phyloP scores from a whole-genome alignment of 2,329 filamentous ascomycete species.

The Phaeosphaeria sp. region DNA sequence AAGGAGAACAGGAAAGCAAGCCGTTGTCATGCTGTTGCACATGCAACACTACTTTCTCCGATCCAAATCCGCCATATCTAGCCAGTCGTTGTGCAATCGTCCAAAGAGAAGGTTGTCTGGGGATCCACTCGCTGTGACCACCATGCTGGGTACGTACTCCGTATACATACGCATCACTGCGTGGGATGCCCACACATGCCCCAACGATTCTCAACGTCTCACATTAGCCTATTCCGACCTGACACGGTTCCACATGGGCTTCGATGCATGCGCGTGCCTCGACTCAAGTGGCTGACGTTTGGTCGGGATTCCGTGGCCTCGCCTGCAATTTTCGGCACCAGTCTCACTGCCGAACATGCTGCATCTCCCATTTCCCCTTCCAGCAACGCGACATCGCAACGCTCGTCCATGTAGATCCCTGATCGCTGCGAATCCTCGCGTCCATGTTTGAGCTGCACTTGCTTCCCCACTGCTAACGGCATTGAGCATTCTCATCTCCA shows the following conservation, averaged over 20 bases:
- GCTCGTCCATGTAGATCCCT: slow-evolving; percentile 6
- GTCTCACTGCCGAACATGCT: slow-evolving; percentile 19
- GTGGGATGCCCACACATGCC: slow-evolving; percentile 2
- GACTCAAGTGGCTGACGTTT: slow-evolving; percentile 9
- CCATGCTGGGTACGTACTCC: background rate
- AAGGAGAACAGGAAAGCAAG: slow-evolving; percentile 17
- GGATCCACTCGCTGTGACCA: background rate
- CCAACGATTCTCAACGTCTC: slow-evolving; percentile 33
- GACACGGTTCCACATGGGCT: slow-evolving; percentile 35
- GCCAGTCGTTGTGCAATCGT: background rate
- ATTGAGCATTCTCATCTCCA: slow-evolving; percentile 18
- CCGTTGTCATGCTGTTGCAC: slow-evolving; percentile 13
- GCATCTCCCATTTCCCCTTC: background rate
- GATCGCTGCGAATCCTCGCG: slow-evolving; percentile 8
- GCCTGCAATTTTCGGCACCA: slow-evolving; percentile 20
- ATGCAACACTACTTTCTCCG: background rate
- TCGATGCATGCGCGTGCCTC: slow-evolving; percentile 15
- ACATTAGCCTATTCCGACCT: slow-evolving; percentile 46
- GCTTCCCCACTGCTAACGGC: slow-evolving; percentile 16
- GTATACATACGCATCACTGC: background rate
- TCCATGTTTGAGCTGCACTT: slow-evolving; percentile 12
- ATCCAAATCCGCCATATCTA: background rate
- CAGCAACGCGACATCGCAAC: slow-evolving; percentile 19
- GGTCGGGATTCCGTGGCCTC: slow-evolving; percentile 12
- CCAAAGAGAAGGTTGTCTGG: background rate